Evolutionary conservation across 805 yeast genomes (phyloP).

Genomic region (Kluyveromyces dobzhanskii): DNA sequence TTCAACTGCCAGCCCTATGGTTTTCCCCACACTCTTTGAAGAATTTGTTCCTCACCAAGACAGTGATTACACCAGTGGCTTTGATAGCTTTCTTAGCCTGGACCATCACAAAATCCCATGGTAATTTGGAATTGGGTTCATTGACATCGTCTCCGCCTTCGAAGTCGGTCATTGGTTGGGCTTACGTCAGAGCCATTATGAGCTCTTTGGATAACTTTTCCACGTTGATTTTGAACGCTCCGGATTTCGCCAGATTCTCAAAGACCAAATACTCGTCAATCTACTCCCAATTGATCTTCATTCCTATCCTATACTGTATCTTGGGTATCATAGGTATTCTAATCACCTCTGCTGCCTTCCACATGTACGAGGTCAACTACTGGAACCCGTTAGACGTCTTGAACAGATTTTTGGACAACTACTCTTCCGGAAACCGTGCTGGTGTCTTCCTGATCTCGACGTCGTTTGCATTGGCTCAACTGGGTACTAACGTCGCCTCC

Average conservation of each 20-base stretch:
- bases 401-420: constrained; percentile 34
- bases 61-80: constrained; percentile 72
- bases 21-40: constrained; percentile 76
- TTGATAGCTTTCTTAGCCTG: constrained; percentile 79
- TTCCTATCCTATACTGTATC: constrained; percentile 64
- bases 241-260: constrained; percentile 76
- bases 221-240: constrained; percentile 70
- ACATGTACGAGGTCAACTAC: constrained; percentile 34
- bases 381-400: constrained; percentile 54
- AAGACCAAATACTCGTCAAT: constrained; percentile 37
- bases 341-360: constrained; percentile 59
- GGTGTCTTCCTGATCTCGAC: constrained; percentile 63
- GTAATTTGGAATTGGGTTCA: constrained; percentile 33
- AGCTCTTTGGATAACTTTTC: constrained; percentile 73
- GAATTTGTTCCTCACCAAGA: constrained; percentile 76
- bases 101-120: constrained; percentile 74
- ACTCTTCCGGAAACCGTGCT: constrained; percentile 47
- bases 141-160: constrained; percentile 13
- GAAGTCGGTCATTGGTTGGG: constrained; percentile 58
- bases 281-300: constrained; percentile 47
- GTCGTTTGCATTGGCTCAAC: constrained; percentile 62
- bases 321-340: constrained; percentile 75
- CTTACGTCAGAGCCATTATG: constrained; percentile 63
- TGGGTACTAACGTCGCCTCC: constrained; percentile 68
- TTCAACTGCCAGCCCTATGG: constrained; percentile 73